Percentiles rank a stretch among this genome's conserved stretches.
phyloP scores from a whole-genome alignment of 805 yeast species.

The Lipomyces mesembrius region DNA sequence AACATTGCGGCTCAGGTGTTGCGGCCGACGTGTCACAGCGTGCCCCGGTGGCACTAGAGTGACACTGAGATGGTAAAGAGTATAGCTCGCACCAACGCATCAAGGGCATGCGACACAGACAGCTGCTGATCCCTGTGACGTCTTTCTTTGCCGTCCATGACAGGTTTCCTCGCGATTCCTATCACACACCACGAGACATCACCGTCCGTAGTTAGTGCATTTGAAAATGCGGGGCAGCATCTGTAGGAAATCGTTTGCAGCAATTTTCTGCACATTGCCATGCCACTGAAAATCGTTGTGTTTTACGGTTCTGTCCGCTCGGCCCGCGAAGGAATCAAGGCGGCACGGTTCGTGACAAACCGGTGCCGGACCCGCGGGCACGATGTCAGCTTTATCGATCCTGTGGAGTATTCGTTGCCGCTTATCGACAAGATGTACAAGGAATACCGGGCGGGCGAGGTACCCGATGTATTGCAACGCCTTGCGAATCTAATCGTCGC shows the following conservation, averaged over 20 bases:
- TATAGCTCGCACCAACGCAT: no score
- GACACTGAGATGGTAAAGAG: no score
- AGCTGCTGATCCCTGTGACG: no score
- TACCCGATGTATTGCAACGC: slow-evolving; percentile 2
- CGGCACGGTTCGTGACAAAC: slow-evolving; percentile 8
- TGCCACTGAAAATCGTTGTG: slow-evolving; percentile 3
- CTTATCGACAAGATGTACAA: slow-evolving; percentile 6
- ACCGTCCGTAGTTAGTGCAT: no score
- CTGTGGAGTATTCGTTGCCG: slow-evolving; percentile 6
- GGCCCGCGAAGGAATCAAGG: slow-evolving; percentile 9
- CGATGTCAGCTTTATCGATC: slow-evolving; percentile 4
- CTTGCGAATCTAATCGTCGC: slow-evolving; percentile 1
- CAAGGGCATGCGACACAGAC: no score
- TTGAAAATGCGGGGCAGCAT: neutral
- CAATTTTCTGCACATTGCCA: neutral
- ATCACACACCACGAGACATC: no score
- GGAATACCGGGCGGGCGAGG: slow-evolving; percentile 8
- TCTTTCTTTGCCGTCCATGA: no score
- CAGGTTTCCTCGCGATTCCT: no score
- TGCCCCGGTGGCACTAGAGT: no score
- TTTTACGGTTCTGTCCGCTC: slow-evolving; percentile 7
- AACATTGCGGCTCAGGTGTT: no score
- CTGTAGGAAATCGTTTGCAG: neutral
- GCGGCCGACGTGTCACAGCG: no score
- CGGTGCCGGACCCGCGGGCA: slow-evolving; percentile 6